These are phyloP conservation scores for Coniella lustricola DNA, from an alignment of 2,329 filamentous ascomycete species.

Conservation along the genomic window DNA sequence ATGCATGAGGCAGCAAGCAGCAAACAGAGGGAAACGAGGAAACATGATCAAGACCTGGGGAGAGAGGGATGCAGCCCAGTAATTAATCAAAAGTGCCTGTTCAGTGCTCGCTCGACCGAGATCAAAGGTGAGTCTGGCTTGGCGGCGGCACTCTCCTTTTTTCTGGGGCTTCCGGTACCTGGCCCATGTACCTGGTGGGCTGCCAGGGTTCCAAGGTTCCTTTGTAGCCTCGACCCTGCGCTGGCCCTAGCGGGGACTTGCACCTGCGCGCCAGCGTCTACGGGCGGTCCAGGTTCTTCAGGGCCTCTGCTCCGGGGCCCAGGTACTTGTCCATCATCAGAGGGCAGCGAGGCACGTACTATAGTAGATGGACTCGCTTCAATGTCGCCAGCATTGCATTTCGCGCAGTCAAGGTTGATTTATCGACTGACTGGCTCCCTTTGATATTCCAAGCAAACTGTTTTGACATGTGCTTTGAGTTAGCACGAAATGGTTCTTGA, in stretches of 20 bases:
- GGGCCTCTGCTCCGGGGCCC: not conserved
- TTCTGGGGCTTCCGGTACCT: not conserved
- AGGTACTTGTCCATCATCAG: not conserved
- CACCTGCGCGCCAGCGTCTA: not conserved
- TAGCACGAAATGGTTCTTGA: too few species aligned
- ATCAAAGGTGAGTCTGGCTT: not conserved
- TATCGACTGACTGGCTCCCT: too few species aligned
- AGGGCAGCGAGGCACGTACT: not conserved
- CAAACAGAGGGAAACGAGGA: not conserved
- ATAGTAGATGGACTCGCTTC: not conserved
- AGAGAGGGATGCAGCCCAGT: conserved; percentile 1
- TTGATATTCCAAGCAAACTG: too few species aligned
- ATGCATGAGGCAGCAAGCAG: too few species aligned
- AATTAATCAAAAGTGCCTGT: not conserved
- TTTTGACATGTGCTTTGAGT: too few species aligned
- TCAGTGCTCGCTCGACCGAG: not conserved
- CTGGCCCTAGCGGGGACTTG: not conserved
- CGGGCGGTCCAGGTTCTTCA: not conserved
- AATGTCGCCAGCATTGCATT: too few species aligned
- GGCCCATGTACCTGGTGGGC: too few species aligned
- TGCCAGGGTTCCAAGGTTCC: not conserved
- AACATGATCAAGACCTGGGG: not conserved
- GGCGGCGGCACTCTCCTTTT: conserved; percentile 4
- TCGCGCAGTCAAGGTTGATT: too few species aligned
- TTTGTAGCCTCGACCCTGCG: not conserved